Base-by-base conservation (phyloP, 2,329 filamentous ascomycete genomes). In the Cryphonectria carpinicola region DNA sequence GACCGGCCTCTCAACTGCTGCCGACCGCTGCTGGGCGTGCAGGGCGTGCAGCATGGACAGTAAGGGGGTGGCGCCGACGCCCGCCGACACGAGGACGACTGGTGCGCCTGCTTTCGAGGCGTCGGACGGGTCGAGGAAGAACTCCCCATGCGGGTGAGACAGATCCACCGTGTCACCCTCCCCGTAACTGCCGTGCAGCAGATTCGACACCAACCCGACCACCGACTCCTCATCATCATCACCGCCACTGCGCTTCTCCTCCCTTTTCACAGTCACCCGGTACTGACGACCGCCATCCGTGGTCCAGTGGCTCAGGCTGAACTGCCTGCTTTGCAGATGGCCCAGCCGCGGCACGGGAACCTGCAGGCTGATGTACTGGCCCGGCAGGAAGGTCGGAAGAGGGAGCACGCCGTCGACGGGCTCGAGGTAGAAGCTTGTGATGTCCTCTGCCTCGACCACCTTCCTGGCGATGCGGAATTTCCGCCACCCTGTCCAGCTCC, bases 221-320 rank as follows among this genome's bases (percentile, higher is more conserved):
- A 83, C 74, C 80, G 25, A 78, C 77, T 39, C 77, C 75, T 75
- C 70, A 32, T 82, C 82, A 41, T 81, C 78, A 22, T 8, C 5
- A 22, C 46, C 22, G n/a, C 7, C 43, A 46, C 43, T 2, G 17
- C 43, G 6, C 19, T 49, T 7, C 7, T n/a, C 1, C 73, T 88
- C 91, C 70, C 83, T 87, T 85, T 94, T 95, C 72, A 95, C 89
- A 74, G 88, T 92, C 81, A 95, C 89, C 68, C 93, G 88, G 80
- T 93, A 93, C 79, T 89, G 86, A 22, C 83, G 82, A 10, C 84
- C 85, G 64, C 85, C 83, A n/a, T 74, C 75, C 35, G 74, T 74
- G 4, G 84, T 83, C 2, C 81, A 84, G 75, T 92, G 89, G 76
- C 88, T 92, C 69, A 95, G 83, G 63, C 89, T 92, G 82, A 94